Conservation (phyloP, 2,329 filamentous ascomycete species). For the Aureobasidium sp. region DNA sequence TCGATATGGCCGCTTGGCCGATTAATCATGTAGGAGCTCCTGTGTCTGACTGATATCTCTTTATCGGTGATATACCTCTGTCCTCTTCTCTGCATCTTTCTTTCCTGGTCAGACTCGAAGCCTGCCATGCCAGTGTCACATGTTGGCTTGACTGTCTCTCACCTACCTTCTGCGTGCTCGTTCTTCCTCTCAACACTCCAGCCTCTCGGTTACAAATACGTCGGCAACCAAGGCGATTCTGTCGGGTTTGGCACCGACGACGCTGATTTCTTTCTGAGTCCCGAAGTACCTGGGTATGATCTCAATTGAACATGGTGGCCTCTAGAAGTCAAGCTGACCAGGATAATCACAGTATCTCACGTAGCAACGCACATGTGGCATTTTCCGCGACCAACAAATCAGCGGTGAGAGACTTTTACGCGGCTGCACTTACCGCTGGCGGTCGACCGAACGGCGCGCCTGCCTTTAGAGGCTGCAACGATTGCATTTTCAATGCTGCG, state of each 20-base stretch:
- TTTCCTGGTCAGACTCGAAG: neutral
- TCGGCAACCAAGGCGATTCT: constrained; percentile 52
- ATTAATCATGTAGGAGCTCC: neutral
- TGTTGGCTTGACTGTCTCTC: constrained; percentile 60
- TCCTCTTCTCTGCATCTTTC: neutral
- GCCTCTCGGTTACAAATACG: constrained; percentile 66
- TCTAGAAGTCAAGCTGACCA: neutral
- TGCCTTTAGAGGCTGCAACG: constrained; percentile 43
- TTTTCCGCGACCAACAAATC: constrained; percentile 59
- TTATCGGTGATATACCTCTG: neutral
- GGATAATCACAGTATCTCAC: constrained; percentile 30
- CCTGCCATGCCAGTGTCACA: constrained; percentile 51
- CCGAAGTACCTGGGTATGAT: constrained; percentile 31
- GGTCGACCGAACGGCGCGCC: constrained; percentile 51
- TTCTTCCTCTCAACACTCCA: constrained; percentile 77
- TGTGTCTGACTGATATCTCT: neutral
- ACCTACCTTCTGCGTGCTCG: constrained; percentile 69
- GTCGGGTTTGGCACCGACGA: constrained; percentile 53
- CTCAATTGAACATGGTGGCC: neutral
- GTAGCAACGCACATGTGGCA: constrained; percentile 52
- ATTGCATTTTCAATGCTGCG: constrained; percentile 53
- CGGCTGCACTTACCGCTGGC: constrained; percentile 57
- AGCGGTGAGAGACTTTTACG: constrained; percentile 64
- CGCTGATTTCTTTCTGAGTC: constrained; percentile 56
- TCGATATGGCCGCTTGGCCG: neutral